phyloP scores from a whole-genome alignment of 495 filamentous ascomycete species.

The Extremus antarcticus region DNA sequence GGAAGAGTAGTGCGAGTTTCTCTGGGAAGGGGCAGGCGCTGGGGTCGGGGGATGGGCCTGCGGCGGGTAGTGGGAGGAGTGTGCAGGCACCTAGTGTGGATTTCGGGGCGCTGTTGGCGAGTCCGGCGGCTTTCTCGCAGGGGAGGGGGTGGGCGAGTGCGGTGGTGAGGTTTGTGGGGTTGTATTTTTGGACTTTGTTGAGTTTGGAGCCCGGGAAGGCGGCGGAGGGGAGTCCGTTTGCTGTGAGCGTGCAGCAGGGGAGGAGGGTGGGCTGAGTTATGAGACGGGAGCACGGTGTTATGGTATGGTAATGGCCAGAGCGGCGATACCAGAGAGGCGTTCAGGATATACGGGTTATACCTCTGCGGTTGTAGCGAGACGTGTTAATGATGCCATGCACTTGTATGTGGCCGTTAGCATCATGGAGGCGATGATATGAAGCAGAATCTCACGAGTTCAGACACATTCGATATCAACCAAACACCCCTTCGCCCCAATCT shows the following conservation, averaged over 20 bases:
- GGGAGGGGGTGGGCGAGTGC: slow-evolving; percentile 37
- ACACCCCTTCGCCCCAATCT: not conserved
- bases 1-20: slow-evolving; percentile 23
- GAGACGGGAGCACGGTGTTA: not conserved
- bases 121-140: slow-evolving; percentile 29
- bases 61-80: not conserved
- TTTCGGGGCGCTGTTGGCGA: slow-evolving; percentile 32
- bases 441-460: not conserved
- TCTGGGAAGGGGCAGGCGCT: slow-evolving; percentile 32
- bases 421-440: not conserved
- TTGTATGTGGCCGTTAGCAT: not conserved
- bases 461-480: slow-evolving; percentile 2
- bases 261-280: not conserved
- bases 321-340: too few species aligned
- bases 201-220: slow-evolving; percentile 14
- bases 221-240: slow-evolving; percentile 19
- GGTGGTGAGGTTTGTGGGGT: slow-evolving; percentile 44
- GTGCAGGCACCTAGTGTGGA: slow-evolving; percentile 21
- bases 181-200: slow-evolving; percentile 51
- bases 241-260: slow-evolving; percentile 10
- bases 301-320: too few species aligned
- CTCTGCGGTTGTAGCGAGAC: too few species aligned
- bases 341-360: too few species aligned
- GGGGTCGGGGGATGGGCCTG: slow-evolving; percentile 7
- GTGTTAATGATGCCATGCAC: not conserved